Conservation (phyloP, 495 filamentous ascomycete genomes). For the Lophiotrema nucula region DNA sequence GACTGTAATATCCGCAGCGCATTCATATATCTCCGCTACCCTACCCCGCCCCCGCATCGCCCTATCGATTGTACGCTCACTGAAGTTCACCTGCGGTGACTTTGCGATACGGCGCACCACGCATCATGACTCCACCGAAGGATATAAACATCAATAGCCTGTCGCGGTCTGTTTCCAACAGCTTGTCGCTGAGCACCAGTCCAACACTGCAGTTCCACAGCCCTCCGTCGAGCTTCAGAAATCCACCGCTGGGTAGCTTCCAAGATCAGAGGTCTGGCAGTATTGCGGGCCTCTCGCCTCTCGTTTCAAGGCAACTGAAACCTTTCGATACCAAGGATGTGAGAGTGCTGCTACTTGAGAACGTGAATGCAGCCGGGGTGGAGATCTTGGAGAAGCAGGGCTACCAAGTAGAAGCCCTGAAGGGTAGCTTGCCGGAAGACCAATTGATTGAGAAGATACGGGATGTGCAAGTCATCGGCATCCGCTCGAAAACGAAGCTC, state of each 20-base stretch:
- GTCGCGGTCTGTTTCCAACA: slow-evolving; percentile 18
- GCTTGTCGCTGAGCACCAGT: slow-evolving; percentile 46
- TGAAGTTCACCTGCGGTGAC: too few relatives aligned
- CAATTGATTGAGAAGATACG: slow-evolving; percentile 97
- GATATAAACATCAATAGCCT: slow-evolving; percentile 16
- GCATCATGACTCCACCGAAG: slow-evolving; percentile 28
- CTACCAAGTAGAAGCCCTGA: slow-evolving; percentile 92
- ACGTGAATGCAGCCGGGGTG: slow-evolving; percentile 86
- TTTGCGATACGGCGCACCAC: too few relatives aligned
- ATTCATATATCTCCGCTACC: slow-evolving; percentile 46
- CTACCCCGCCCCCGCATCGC: slow-evolving; percentile 61
- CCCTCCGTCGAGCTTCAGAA: slow-evolving; percentile 50
- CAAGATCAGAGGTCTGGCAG: slow-evolving; percentile 3
- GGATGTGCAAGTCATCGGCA: slow-evolving; percentile 96
- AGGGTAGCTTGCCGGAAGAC: slow-evolving; percentile 85
- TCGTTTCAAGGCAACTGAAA: slow-evolving; percentile 75
- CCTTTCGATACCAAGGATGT: slow-evolving; percentile 94
- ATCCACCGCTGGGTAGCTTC: slow-evolving; percentile 11
- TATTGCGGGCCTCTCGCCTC: background rate
- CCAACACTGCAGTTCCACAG: slow-evolving; percentile 66
- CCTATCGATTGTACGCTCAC: too few relatives aligned
- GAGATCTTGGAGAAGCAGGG: slow-evolving; percentile 81
- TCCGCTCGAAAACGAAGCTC: slow-evolving; percentile 96
- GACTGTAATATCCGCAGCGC: too few relatives aligned
- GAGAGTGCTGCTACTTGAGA: slow-evolving; percentile 93